Conservation (phyloP, 176 grass and related monocot species). For the Thalia dealbata region DNA sequence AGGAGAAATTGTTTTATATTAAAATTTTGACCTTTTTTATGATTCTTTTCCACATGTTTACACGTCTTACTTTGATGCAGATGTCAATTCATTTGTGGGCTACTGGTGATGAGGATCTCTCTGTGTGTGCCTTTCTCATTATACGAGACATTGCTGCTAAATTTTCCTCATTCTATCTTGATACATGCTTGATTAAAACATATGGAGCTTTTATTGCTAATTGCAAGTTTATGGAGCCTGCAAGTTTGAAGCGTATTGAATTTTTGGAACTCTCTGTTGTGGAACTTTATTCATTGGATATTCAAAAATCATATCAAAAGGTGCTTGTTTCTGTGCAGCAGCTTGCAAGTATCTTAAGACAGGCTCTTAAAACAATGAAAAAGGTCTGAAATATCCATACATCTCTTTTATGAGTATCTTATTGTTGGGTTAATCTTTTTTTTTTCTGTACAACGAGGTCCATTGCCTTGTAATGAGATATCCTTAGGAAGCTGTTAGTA, state of each 20-base stretch:
- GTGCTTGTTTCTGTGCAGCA: slow-evolving; percentile 49
- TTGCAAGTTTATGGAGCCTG: slow-evolving; percentile 57
- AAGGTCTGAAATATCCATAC: slow-evolving; percentile 35
- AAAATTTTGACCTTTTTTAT: neutral
- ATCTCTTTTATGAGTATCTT: neutral
- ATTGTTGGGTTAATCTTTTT: neutral
- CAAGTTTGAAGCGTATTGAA: slow-evolving; percentile 48
- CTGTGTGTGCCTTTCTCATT: slow-evolving; percentile 53
- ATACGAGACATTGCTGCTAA: slow-evolving; percentile 54
- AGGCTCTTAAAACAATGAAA: slow-evolving; percentile 56
- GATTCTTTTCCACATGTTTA: neutral
- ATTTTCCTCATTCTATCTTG: slow-evolving; percentile 50
- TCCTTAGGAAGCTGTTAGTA: neutral
- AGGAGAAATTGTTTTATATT: neutral
- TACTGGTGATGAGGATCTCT: slow-evolving; percentile 60
- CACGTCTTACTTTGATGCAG: slow-evolving; percentile 30
- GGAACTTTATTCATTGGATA: slow-evolving; percentile 77
- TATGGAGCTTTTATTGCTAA: slow-evolving; percentile 64
- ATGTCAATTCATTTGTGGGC: slow-evolving; percentile 76
- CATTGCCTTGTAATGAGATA: neutral
- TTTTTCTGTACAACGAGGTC: neutral
- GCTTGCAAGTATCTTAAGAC: slow-evolving; percentile 53
- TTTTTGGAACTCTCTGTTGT: slow-evolving; percentile 55
- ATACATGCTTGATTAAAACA: slow-evolving; percentile 53
- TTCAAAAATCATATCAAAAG: slow-evolving; percentile 55